Evolutionary conservation across 2,329 filamentous ascomycete genomes (phyloP), one percentile per base, ranked within the genome.

Genomic region (Ceratocystis diversiconidia): DNA sequence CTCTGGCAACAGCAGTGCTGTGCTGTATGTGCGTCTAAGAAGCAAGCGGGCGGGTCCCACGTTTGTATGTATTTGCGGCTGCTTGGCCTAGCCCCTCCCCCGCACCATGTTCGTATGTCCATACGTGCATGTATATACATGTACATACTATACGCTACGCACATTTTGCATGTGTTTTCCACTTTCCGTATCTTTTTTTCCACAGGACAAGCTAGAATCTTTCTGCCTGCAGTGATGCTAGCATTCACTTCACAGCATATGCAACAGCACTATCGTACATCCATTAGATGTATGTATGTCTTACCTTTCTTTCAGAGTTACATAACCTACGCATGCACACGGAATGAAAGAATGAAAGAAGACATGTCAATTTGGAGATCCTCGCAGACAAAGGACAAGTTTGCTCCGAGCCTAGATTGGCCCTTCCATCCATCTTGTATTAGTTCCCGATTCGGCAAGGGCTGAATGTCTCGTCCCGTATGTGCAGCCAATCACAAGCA

Each of bases 401-500:
- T 22, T 50, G 46, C 46, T n/a, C 17, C 7, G 7, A 32, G 30
- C 30, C 46, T 12, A 48, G 46, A 22, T 57, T 32, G 12, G 28
- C 12, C 52, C 15, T 19, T 36, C 32, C 32, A 36, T 7, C 52
- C 52, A 30, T 12, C 52, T 32, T 32, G 28, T 30, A 17, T 57
- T 30, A 17, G 28, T 32, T 17, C 52, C 52, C 28, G 25, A 57
- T 57, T 57, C 52, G 52, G 52, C 52, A 57, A 57, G 32, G 25
- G 10, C 52, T 57, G 15, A n/a, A 57, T 57, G 52, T 57, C 52
- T 57, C 52, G 52, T 62, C 43, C 43, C 61, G 61, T 62, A 62
- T 62, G 43, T 48, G 61, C 61, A 62, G 61, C 61, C 61, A 62
- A 62, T 62, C 61, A 62, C 7, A 19, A 2, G 22, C 61, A 15